Evolutionary conservation across 768 basidiomycete genomes (phyloP).

Genomic region (Termitomyces sp.): DNA sequence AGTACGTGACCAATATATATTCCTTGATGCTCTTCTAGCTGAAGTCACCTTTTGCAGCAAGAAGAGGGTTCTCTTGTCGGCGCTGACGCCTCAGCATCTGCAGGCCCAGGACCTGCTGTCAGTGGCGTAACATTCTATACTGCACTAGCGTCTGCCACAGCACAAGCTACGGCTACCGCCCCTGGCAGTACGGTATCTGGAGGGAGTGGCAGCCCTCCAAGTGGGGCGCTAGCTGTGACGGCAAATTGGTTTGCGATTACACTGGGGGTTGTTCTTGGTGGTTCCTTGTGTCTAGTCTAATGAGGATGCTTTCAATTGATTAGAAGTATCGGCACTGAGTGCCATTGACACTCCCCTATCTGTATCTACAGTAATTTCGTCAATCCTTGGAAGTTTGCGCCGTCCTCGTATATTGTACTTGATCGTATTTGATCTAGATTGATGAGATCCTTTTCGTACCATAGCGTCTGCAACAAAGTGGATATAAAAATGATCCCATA

Average conservation of each 20-base stretch:
- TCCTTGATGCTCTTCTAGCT: neutral
- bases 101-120: conserved; percentile 32
- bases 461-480: neutral
- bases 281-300: neutral
- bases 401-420: neutral
- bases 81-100: conserved; percentile 42
- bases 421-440: neutral
- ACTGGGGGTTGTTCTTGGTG: neutral
- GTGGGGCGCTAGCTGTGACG: neutral
- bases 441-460: neutral
- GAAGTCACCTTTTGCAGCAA: conserved; percentile 25
- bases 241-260: neutral
- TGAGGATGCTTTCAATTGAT: neutral
- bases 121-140: conserved; percentile 25
- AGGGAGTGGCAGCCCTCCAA: neutral
- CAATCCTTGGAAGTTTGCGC: neutral
- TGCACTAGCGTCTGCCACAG: conserved; percentile 10
- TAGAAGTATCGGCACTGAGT: neutral
- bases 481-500: neutral
- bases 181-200: neutral
- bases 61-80: conserved; percentile 35
- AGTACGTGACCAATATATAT: conserved; percentile 22
- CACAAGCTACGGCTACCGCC: neutral
- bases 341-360: neutral
- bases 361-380: neutral